Evolutionary conservation across 306 rosid genomes (phyloP).

Genomic region (Glycine tomentella): DNA sequence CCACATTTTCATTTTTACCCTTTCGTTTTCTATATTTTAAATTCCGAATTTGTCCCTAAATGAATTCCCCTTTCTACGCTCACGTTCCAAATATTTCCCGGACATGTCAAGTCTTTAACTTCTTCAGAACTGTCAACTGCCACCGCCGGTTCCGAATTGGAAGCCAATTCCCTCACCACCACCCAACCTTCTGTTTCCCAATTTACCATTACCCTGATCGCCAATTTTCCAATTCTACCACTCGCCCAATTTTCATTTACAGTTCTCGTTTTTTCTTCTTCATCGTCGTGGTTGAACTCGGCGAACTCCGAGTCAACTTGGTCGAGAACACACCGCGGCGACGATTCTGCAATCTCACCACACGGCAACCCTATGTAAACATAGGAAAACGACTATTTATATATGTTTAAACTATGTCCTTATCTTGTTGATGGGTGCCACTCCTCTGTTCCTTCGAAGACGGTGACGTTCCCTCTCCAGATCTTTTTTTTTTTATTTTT

Average conservation of each 20-base stretch:
- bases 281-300: background rate
- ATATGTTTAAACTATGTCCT: too few relatives aligned
- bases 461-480: too few relatives aligned
- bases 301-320: constrained; percentile 50
- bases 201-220: constrained; percentile 38
- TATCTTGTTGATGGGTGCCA: too few relatives aligned
- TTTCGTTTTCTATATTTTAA: too few relatives aligned
- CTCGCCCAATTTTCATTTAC: background rate
- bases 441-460: too few relatives aligned
- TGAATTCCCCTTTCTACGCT: constrained; percentile 18
- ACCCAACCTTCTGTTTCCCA: constrained; percentile 74
- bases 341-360: constrained; percentile 38
- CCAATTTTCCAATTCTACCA: constrained; percentile 58
- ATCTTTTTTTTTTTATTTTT: too few relatives aligned
- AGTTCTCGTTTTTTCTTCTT: constrained; percentile 13
- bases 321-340: constrained; percentile 81
- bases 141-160: constrained; percentile 23
- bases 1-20: background rate
- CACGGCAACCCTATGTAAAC: too few relatives aligned
- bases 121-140: constrained; percentile 26
- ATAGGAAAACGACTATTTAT: too few relatives aligned
- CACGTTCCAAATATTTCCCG: constrained; percentile 23
- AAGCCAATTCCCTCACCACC: constrained; percentile 50
- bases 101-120: constrained; percentile 28
- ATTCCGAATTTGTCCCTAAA: constrained; percentile 17